Conservation (phyloP, 2,329 filamentous ascomycete species). For the Trichoderma atrobrunneum region DNA sequence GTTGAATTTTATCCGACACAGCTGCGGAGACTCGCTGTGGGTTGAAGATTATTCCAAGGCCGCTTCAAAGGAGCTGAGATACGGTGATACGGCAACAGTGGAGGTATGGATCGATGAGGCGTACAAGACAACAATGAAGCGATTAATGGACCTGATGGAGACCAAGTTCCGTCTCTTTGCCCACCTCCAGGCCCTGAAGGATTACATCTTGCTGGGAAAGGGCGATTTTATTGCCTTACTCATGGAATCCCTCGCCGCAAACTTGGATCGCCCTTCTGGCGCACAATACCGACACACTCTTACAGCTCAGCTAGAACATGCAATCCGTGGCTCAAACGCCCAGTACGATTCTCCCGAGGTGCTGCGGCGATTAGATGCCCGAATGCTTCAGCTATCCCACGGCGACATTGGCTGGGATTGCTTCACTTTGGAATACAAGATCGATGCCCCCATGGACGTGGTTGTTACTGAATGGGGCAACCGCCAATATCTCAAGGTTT, state of each 20-base stretch:
- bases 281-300: conserved; percentile 95
- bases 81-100: conserved; percentile 88
- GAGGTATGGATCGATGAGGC: conserved; percentile 94
- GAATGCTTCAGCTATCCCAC: conserved; percentile 94
- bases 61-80: conserved; percentile 85
- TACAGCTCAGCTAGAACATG: conserved; percentile 96
- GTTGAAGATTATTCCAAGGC: conserved; percentile 93
- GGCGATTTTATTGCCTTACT: conserved; percentile 96
- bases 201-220: conserved; percentile 89
- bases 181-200: conserved; percentile 86
- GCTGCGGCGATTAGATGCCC: conserved; percentile 85
- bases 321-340: conserved; percentile 93
- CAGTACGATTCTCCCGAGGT: conserved; percentile 94
- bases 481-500: conserved; percentile 96
- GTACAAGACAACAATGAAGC: conserved; percentile 96
- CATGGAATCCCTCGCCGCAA: conserved; percentile 93
- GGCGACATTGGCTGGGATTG: conserved; percentile 99
- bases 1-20: conserved; percentile 95
- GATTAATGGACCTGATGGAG: conserved; percentile 88
- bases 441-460: conserved; percentile 93
- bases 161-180: conserved; percentile 93
- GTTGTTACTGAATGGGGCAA: conserved; percentile 95
- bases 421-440: conserved; percentile 98
- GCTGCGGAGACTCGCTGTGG: conserved; percentile 90
- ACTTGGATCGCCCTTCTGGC: conserved; percentile 91